These are phyloP conservation scores for Salix caprea DNA, from an alignment of 345 rosid genomes.

Conservation along the genomic window DNA sequence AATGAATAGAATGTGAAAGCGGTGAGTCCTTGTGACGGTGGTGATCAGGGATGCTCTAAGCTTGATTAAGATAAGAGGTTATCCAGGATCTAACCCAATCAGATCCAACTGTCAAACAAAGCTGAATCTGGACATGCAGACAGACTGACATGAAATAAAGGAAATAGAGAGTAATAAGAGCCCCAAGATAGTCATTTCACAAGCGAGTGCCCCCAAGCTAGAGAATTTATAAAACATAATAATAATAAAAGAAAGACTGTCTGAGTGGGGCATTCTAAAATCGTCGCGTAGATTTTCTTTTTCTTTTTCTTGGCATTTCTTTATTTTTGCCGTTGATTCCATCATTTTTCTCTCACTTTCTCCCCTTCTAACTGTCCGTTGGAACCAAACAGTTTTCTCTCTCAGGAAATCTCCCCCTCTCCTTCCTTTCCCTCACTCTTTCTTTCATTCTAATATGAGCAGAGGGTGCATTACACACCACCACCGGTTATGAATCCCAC, in stretches of 20 bases:
- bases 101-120: not conserved
- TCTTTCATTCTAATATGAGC: conserved; percentile 47
- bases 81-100: not conserved
- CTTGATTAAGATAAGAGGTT: not conserved
- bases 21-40: not conserved
- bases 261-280: conserved; percentile 20
- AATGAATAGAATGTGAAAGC: no score
- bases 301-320: conserved; percentile 11
- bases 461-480: conserved; percentile 40
- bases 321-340: conserved; percentile 16
- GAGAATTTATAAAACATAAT: not conserved
- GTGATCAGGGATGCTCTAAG: not conserved
- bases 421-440: not conserved
- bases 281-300: conserved; percentile 9
- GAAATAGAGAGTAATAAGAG: conserved; percentile 7
- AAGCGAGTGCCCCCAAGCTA: conserved; percentile 28
- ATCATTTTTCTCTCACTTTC: conserved; percentile 3
- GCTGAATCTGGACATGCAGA: not conserved
- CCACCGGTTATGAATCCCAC: conserved; percentile 83
- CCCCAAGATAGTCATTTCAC: conserved; percentile 20
- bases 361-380: conserved; percentile 47
- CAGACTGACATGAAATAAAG: not conserved
- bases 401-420: conserved; percentile 2
- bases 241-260: not conserved
- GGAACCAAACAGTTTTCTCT: conserved; percentile 51